phyloP scores from a whole-genome alignment of 192 early-diverging fungal genomes.

The Linnemannia elongata region DNA sequence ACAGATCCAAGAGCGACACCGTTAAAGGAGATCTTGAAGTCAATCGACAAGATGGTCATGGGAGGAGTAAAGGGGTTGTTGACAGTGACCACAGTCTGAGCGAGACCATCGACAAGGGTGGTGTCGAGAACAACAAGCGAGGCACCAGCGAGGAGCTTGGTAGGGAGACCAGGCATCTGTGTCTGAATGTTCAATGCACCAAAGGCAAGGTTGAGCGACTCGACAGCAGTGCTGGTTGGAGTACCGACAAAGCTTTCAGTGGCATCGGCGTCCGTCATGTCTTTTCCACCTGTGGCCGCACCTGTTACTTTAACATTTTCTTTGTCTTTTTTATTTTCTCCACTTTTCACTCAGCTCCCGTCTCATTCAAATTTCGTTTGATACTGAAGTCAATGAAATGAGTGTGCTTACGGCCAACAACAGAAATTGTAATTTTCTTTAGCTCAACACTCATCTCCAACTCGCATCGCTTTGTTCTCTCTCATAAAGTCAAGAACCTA shows the following conservation, averaged over 20 bases:
- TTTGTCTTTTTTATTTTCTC: too few relatives aligned
- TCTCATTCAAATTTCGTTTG: too few relatives aligned
- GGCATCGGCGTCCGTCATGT: constrained; percentile 12
- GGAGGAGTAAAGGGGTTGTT: constrained; percentile 63
- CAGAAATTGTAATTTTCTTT: too few relatives aligned
- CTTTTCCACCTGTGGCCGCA: neutral
- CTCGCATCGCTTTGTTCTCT: too few relatives aligned
- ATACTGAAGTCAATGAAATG: too few relatives aligned
- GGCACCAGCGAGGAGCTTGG: constrained; percentile 52
- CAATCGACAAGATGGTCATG: constrained; percentile 58
- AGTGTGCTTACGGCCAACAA: too few relatives aligned
- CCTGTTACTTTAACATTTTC: too few relatives aligned
- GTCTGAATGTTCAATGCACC: constrained; percentile 47
- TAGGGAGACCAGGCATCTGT: constrained; percentile 57
- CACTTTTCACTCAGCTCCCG: too few relatives aligned
- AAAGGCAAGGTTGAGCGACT: constrained; percentile 58
- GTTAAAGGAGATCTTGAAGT: constrained; percentile 48
- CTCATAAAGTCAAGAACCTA: too few relatives aligned
- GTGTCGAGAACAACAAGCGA: constrained; percentile 49
- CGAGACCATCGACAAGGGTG: constrained; percentile 53
- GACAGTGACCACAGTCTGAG: constrained; percentile 59
- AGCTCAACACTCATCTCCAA: too few relatives aligned
- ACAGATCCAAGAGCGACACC: constrained; percentile 59
- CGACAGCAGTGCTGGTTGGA: constrained; percentile 51
- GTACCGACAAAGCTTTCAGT: constrained; percentile 49